Conservation (phyloP, 2,329 filamentous ascomycete genomes). For the Rhynchosporium secalis region DNA sequence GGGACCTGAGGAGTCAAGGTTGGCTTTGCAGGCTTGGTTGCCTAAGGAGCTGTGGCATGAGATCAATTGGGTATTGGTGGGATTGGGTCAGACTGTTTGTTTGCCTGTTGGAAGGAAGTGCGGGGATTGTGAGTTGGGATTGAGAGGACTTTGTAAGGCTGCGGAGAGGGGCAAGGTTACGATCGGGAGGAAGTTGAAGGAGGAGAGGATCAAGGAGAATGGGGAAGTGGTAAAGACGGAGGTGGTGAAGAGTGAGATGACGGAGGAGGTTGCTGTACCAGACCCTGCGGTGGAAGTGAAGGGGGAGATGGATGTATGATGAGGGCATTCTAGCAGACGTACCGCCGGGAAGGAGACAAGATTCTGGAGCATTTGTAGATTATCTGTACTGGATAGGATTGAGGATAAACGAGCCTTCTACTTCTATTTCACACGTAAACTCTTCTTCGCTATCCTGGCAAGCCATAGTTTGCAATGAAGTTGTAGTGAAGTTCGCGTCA, state of each 20-base stretch:
- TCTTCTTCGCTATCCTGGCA: too few relatives aligned
- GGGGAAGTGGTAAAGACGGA: conserved; percentile 39
- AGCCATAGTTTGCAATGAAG: too few relatives aligned
- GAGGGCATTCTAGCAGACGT: too few relatives aligned
- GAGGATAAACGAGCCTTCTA: too few relatives aligned
- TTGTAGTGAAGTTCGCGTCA: too few relatives aligned
- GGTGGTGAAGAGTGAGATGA: conserved; percentile 41
- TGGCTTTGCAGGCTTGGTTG: conserved; percentile 64
- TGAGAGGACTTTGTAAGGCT: conserved; percentile 72
- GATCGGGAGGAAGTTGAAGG: conserved; percentile 55
- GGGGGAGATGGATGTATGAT: not conserved
- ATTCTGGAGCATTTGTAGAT: too few relatives aligned
- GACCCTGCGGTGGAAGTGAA: conserved; percentile 16
- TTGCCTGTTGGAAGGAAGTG: conserved; percentile 68
- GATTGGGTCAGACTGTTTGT: conserved; percentile 70
- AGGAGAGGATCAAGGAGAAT: conserved; percentile 40
- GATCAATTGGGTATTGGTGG: conserved; percentile 73
- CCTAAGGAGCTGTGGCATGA: conserved; percentile 71
- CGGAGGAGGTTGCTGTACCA: conserved; percentile 36
- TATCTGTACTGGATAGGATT: too few relatives aligned
- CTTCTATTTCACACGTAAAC: too few relatives aligned
- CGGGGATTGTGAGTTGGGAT: conserved; percentile 80
- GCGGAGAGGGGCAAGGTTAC: conserved; percentile 65
- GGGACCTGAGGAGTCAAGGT: conserved; percentile 66
- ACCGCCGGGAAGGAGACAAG: too few relatives aligned